These are phyloP conservation scores for Ophiocordyceps camponoti-rufipedis DNA, from an alignment of 2,329 filamentous ascomycete species.

Conservation along the genomic window DNA sequence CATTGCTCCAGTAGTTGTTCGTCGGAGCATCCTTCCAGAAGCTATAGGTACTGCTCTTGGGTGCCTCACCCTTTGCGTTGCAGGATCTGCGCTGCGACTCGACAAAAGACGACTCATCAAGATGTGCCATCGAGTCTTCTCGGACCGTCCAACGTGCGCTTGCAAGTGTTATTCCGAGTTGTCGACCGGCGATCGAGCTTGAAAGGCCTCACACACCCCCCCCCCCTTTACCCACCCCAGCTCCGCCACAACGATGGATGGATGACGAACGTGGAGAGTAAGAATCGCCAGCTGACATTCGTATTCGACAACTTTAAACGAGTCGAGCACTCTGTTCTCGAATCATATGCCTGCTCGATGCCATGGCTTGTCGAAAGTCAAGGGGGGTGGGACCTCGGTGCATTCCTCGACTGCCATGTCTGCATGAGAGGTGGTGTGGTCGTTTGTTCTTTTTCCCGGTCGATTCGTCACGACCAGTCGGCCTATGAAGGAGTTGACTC, in stretches of 20 bases:
- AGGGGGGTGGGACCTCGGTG: neutral
- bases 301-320: neutral
- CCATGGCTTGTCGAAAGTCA: neutral
- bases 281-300: neutral
- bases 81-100: neutral
- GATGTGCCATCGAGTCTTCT: neutral
- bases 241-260: neutral
- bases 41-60: neutral
- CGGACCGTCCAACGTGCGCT: neutral
- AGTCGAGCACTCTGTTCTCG: neutral
- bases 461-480: neutral
- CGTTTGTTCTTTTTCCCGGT: neutral
- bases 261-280: neutral
- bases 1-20: neutral
- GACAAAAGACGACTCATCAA: neutral
- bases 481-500: neutral
- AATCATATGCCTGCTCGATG: neutral
- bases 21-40: conserved; percentile 1
- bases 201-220: neutral
- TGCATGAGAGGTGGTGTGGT: neutral
- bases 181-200: neutral
- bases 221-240: neutral
- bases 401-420: neutral
- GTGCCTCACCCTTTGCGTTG: neutral
- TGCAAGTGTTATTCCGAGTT: neutral